Conservation (phyloP, 2,329 filamentous ascomycete genomes). For the Trichoderma atrobrunneum region DNA sequence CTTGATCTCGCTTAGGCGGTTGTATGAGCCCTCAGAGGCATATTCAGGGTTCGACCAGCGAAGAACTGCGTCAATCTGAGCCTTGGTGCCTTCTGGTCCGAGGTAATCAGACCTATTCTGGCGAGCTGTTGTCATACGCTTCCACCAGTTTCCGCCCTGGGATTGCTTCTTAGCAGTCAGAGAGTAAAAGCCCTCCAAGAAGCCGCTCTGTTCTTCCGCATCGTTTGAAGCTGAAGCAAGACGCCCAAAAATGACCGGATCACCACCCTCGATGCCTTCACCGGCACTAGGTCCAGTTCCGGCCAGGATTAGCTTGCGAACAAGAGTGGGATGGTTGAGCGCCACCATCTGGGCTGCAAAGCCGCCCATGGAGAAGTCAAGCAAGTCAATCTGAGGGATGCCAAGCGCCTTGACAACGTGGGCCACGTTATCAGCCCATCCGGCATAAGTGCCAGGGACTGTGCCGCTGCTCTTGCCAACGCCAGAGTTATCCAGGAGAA, state of each 20-base stretch:
- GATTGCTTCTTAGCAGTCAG: background rate
- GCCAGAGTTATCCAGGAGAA: background rate
- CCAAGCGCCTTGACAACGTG: background rate
- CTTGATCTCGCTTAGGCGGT: background rate
- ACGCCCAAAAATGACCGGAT: background rate
- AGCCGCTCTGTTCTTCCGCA: background rate
- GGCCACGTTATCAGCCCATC: background rate
- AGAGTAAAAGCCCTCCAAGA: constrained; percentile 4
- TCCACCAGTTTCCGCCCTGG: background rate
- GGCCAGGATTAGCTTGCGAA: constrained; percentile 4
- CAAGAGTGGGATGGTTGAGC: background rate
- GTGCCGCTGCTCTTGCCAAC: background rate
- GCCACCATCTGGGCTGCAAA: constrained; percentile 4
- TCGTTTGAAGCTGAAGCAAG: constrained; percentile 4
- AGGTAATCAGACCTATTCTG: background rate
- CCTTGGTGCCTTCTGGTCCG: background rate
- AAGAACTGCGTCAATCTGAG: background rate
- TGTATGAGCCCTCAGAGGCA: background rate
- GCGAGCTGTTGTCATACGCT: constrained; percentile 1
- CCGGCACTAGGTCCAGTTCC: constrained; percentile 9
- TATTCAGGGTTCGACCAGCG: background rate
- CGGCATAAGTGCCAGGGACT: background rate
- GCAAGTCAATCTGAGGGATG: background rate
- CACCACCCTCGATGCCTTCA: constrained; percentile 2
- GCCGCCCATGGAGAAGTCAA: constrained; percentile 11